These are phyloP conservation scores for Chondrostereum purpureum DNA, from an alignment of 1,284 basidiomycete species.

Conservation along the genomic window DNA sequence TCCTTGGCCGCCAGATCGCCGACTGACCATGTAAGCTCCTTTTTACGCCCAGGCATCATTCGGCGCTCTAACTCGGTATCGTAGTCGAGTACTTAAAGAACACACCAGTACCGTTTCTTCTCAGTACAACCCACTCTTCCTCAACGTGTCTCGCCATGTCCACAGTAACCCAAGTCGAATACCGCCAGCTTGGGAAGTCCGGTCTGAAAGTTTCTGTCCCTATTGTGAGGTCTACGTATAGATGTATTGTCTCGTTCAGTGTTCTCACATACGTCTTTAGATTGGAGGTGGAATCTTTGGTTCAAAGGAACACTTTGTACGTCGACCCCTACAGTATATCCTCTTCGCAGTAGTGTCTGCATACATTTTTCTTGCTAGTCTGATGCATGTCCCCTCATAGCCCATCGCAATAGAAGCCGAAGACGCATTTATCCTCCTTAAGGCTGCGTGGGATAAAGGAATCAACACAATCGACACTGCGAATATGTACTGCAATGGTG, in stretches of 20 bases:
- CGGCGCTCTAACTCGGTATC: too few relatives aligned
- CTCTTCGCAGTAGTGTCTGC: too few relatives aligned
- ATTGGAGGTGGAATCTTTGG: slow-evolving; percentile 9
- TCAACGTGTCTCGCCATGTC: too few relatives aligned
- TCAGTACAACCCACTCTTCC: too few relatives aligned
- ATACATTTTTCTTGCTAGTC: neutral
- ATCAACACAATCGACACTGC: slow-evolving; percentile 34
- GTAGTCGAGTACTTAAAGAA: too few relatives aligned
- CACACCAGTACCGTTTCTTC: too few relatives aligned
- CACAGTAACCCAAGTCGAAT: too few relatives aligned
- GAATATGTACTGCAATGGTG: slow-evolving; percentile 38
- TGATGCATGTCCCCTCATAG: too few relatives aligned
- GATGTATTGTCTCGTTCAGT: neutral
- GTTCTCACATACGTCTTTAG: neutral
- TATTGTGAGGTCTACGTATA: slow-evolving; percentile 9
- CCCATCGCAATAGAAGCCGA: slow-evolving; percentile 32
- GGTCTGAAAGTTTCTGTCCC: slow-evolving; percentile 11
- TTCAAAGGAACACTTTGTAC: neutral
- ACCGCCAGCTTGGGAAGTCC: slow-evolving; percentile 9
- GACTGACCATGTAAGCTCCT: too few relatives aligned
- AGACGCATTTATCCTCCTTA: slow-evolving; percentile 22
- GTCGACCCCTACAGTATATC: too few relatives aligned
- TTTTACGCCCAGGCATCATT: too few relatives aligned
- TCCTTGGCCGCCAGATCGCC: too few relatives aligned
- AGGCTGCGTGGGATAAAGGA: slow-evolving; percentile 25